Evolutionary conservation across 345 rosid genomes (phyloP).

Genomic region (Heritiera littoralis): DNA sequence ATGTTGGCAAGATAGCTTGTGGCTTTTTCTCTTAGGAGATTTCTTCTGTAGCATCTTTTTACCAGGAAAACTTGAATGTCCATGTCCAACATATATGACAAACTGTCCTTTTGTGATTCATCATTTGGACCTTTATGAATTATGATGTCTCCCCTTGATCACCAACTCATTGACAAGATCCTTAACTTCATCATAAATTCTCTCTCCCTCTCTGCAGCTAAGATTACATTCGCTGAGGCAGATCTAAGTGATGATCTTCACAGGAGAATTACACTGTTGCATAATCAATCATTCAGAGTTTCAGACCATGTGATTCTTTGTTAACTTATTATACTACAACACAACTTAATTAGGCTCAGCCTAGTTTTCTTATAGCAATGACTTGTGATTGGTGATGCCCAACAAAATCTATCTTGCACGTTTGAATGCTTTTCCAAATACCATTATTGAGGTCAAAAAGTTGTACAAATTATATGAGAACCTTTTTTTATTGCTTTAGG

Average conservation of each 20-base stretch:
- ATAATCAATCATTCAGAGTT: constrained; percentile 12
- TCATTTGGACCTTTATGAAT: constrained; percentile 1
- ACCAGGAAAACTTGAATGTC: not conserved
- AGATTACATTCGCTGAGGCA: not conserved
- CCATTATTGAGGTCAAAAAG: constrained; percentile 25
- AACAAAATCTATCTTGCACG: not conserved
- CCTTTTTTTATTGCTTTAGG: constrained; percentile 12
- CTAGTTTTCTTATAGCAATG: not conserved
- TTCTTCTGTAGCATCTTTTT: not conserved
- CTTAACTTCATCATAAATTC: not conserved
- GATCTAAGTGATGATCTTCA: not conserved
- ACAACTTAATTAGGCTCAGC: not conserved
- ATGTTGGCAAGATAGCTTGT: constrained; percentile 6
- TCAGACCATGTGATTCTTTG: constrained; percentile 6
- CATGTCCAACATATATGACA: constrained; percentile 9
- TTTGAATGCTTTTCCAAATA: constrained; percentile 12
- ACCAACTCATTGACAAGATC: constrained; percentile 19
- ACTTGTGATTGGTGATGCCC: constrained; percentile 24
- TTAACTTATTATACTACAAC: not conserved
- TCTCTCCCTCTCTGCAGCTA: not conserved
- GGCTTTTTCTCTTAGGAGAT: not conserved
- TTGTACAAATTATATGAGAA: not conserved
- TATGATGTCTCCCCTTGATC: constrained; percentile 4
- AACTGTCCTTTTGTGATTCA: constrained; percentile 18
- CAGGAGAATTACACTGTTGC: constrained; percentile 9